These are phyloP conservation scores for Sanguinoderma infundibulare DNA, from an alignment of 1,284 basidiomycete genomes.

Conservation along the genomic window DNA sequence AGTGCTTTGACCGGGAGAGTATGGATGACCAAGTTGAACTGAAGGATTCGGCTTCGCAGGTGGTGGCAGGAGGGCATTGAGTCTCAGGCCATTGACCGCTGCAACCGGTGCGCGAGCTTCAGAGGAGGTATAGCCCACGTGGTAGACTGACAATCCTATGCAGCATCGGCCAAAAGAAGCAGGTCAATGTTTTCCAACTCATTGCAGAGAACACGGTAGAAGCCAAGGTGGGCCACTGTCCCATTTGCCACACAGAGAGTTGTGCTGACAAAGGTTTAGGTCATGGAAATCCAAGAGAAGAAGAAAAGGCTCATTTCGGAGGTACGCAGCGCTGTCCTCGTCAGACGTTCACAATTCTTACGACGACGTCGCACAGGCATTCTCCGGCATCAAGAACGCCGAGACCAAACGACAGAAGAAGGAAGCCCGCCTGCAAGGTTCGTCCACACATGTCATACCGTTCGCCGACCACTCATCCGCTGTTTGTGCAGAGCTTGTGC, in stretches of 20 bases:
- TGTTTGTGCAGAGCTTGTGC: conserved; percentile 22
- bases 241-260: not conserved
- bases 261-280: conserved; percentile 38
- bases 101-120: conserved; percentile 51
- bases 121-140: not conserved
- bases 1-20: conserved; percentile 38
- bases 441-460: not conserved
- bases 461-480: not conserved
- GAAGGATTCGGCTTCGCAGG: conserved; percentile 1
- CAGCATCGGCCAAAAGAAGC: conserved; percentile 82
- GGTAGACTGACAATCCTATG: not conserved
- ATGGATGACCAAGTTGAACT: not conserved
- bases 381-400: conserved; percentile 73
- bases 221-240: conserved; percentile 56
- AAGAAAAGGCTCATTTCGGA: conserved; percentile 77
- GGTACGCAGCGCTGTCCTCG: conserved; percentile 40
- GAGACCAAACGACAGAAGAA: conserved; percentile 74
- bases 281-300: conserved; percentile 83
- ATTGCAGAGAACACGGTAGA: conserved; percentile 90
- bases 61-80: conserved; percentile 79
- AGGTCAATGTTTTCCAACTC: conserved; percentile 85
- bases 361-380: conserved; percentile 52
- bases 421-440: conserved; percentile 75
- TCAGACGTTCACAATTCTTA: not conserved
- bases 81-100: conserved; percentile 86